phyloP scores from a whole-genome alignment of 306 rosid species.

The Quercus suber region DNA sequence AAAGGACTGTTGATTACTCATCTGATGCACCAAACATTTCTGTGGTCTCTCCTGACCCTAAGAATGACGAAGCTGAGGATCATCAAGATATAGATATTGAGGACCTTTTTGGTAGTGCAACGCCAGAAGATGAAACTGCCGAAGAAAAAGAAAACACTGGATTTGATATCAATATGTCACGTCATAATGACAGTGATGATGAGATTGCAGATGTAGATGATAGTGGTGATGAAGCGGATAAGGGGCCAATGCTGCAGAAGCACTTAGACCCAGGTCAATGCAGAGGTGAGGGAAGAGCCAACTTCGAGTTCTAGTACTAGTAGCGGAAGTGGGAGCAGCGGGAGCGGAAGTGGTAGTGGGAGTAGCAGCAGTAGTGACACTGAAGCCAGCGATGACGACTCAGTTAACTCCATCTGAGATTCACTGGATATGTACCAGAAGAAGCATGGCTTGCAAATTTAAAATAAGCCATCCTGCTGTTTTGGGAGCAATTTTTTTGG shows the following conservation, averaged over 20 bases:
- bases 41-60: constrained; percentile 50
- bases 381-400: constrained; percentile 83
- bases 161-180: constrained; percentile 53
- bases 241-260: constrained; percentile 88
- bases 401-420: constrained; percentile 66
- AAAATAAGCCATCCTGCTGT: constrained; percentile 18
- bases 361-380: constrained; percentile 76
- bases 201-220: constrained; percentile 88
- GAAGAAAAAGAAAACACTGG: constrained; percentile 62
- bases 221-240: constrained; percentile 83
- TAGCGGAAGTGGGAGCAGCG: constrained; percentile 70
- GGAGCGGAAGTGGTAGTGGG: constrained; percentile 45
- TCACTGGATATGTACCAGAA: neutral
- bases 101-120: constrained; percentile 64
- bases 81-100: constrained; percentile 67
- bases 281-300: constrained; percentile 58
- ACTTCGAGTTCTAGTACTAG: constrained; percentile 75
- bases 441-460: constrained; percentile 10
- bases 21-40: constrained; percentile 41
- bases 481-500: constrained; percentile 3
- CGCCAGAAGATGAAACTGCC: constrained; percentile 56
- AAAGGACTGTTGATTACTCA: constrained; percentile 41
- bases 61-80: constrained; percentile 55
- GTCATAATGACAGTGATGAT: constrained; percentile 61
- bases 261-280: constrained; percentile 73